Base-by-base conservation (phyloP, 495 filamentous ascomycete genomes). In the Penicillium bovifimosum region DNA sequence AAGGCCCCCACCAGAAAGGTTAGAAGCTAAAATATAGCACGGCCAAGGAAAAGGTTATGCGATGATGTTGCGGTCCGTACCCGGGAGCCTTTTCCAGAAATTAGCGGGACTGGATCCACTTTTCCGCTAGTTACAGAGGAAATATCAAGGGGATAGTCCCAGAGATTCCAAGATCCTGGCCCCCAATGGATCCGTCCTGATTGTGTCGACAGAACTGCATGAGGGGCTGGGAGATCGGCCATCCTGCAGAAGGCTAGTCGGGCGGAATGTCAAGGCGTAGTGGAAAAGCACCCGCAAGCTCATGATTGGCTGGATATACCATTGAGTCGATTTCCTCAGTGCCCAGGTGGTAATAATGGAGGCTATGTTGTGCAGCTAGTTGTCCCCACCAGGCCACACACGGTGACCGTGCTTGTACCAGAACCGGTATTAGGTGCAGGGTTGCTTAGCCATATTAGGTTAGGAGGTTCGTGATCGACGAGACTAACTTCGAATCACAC, bases 211-310 rank as follows among this genome's bases (percentile, higher is more conserved):
- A 28, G 39, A 41, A 54, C 27, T 41, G 53, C 55, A 54, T 62
- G 55, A 57, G 61, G 58, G 55, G 60, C 53, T 58, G 27, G 33
- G 35, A 52, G 61, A 67, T 67, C 64, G 61, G 54, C 64, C 50
- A 58, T 58, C 35, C 52, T 52, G 59, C 61, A 64, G 61, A 31
- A 56, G 33, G 48, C 63, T 62, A 24, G 20, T 24, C 20, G 58
- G 53, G 29, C 41, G 27, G 53, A 46, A 57, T 64, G 51, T 50
- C 40, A 41, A 62, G 53, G 44, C 11, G 44, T 13, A 56, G 28
- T 17, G 26, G 43, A 46, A 56, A 56, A 44, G 56, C 26, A 50
- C 50, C 52, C 52, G 44, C 10, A 8, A 6, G 18, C 11, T 13
- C 9, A 13, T 64, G 53, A 64, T 60, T 66, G 59, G 61, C 40